Evolutionary conservation across 2,329 filamentous ascomycete genomes (phyloP).

Genomic region (Beauveria sp.): DNA sequence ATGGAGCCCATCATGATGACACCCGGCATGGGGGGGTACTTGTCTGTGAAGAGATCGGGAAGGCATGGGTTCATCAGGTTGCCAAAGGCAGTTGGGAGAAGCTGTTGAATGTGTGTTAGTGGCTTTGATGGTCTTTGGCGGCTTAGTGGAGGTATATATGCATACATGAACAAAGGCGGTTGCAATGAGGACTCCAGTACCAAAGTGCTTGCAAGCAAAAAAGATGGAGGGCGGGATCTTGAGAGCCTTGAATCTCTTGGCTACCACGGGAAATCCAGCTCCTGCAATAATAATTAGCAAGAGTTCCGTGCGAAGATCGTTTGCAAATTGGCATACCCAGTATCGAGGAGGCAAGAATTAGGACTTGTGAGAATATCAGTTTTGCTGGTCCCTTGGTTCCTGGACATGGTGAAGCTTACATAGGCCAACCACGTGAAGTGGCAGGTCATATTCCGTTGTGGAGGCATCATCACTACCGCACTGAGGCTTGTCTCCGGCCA

Average conservation of each 20-base stretch:
- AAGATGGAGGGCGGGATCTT: slow-evolving; percentile 50
- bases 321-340: slow-evolving; percentile 15
- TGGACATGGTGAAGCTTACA: slow-evolving; percentile 18
- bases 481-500: slow-evolving; percentile 19
- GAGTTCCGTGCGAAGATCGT: neutral
- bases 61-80: slow-evolving; percentile 47
- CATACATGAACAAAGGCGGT: slow-evolving; percentile 65
- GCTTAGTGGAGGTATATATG: neutral
- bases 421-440: slow-evolving; percentile 22
- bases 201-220: slow-evolving; percentile 59
- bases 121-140: neutral
- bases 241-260: slow-evolving; percentile 50
- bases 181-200: slow-evolving; percentile 64
- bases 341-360: slow-evolving; percentile 21
- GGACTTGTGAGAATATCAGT: slow-evolving; percentile 15
- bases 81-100: slow-evolving; percentile 53
- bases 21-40: slow-evolving; percentile 55
- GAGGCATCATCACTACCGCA: slow-evolving; percentile 17
- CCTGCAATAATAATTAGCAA: slow-evolving; percentile 20
- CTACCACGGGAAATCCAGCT: slow-evolving; percentile 44
- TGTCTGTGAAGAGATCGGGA: slow-evolving; percentile 49
- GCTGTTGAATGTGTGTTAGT: slow-evolving; percentile 20
- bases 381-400: neutral
- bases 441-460: slow-evolving; percentile 20
- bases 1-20: slow-evolving; percentile 59